Conservation (phyloP, 202 grass and related monocot species). For the Digitaria exilis region DNA sequence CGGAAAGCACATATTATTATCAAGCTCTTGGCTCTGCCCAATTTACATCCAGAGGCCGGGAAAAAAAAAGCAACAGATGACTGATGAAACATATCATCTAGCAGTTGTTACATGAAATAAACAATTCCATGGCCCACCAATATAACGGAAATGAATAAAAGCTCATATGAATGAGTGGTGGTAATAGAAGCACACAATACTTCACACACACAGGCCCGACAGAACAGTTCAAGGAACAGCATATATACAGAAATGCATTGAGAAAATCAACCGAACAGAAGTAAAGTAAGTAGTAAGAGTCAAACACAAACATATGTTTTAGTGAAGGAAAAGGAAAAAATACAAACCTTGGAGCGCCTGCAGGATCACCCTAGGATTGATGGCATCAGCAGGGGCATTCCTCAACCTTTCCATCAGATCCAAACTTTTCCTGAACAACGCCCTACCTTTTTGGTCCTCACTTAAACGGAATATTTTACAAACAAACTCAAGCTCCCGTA, state of each 20-base stretch:
- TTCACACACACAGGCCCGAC: neutral
- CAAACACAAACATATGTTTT: neutral
- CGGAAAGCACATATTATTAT: neutral
- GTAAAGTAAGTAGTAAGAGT: neutral
- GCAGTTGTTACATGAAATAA: neutral
- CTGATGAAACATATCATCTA: neutral
- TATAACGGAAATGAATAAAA: neutral
- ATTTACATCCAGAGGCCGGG: neutral
- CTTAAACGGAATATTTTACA: slow-evolving; percentile 91
- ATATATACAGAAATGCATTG: neutral
- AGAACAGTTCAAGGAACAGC: neutral
- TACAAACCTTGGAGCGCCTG: slow-evolving; percentile 79
- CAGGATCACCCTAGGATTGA: slow-evolving; percentile 74
- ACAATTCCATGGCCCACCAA: neutral
- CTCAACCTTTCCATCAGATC: slow-evolving; percentile 84
- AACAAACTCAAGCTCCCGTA: slow-evolving; percentile 87
- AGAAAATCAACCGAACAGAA: slow-evolving; percentile 9
- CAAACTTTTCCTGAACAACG: slow-evolving; percentile 70
- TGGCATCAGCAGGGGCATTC: slow-evolving; percentile 55
- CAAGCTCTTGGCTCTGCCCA: neutral
- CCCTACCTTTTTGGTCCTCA: slow-evolving; percentile 79
- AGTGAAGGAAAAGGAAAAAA: slow-evolving; percentile 8
- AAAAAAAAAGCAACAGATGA: neutral
- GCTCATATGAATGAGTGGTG: neutral
- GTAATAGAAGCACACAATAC: neutral